A percentile compares a stretch with the other conserved stretches of the same genome.
Conservation (phyloP, 2,329 filamentous ascomycete species). For the Magnaporthiopsis rhizophila region DNA sequence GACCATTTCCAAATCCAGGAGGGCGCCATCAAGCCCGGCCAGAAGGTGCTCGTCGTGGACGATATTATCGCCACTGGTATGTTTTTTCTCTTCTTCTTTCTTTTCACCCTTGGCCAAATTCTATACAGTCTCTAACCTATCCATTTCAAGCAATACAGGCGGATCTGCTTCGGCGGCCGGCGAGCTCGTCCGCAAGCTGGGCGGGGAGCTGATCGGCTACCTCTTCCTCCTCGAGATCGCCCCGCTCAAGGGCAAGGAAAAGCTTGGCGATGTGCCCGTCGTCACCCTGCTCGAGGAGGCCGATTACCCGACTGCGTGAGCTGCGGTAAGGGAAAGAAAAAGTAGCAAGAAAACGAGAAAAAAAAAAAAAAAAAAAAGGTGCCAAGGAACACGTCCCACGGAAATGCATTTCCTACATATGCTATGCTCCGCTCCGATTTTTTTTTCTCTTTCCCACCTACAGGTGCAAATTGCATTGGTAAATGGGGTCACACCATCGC, state of each 20-base stretch:
- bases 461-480: neutral
- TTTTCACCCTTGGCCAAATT: constrained; percentile 2
- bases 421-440: neutral
- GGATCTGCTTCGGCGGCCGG: constrained; percentile 86
- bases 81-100: constrained; percentile 22
- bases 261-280: constrained; percentile 71
- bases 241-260: constrained; percentile 84
- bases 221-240: constrained; percentile 94
- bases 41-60: constrained; percentile 89
- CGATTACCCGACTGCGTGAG: neutral
- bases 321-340: neutral
- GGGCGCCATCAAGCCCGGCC: constrained; percentile 73
- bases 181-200: constrained; percentile 76
- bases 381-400: neutral
- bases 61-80: constrained; percentile 97
- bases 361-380: neutral
- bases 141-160: constrained; percentile 41
- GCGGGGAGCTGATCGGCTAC: constrained; percentile 79
- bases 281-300: constrained; percentile 65
- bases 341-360: neutral
- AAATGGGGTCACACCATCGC: neutral
- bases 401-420: neutral
- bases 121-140: neutral
- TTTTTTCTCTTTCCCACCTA: neutral
- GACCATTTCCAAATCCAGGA: constrained; percentile 96